Percentiles rank a stretch among this genome's conserved stretches.
Conservation (phyloP, 2,329 filamentous ascomycete genomes). For the Neurospora sp. region DNA sequence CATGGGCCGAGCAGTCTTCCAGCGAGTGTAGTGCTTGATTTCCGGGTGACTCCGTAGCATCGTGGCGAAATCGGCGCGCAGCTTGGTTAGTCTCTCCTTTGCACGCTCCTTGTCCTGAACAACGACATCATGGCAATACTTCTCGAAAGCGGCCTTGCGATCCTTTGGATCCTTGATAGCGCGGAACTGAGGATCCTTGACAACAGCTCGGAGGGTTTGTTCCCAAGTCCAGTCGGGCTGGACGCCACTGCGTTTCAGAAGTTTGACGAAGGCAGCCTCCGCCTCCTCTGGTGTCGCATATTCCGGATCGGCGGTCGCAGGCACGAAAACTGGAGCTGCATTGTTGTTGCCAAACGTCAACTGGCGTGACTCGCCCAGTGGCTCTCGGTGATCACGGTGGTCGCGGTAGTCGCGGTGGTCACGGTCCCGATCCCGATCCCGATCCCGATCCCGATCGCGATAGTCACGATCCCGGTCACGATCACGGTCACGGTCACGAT, state of each 20-base stretch:
- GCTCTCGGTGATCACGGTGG: slow-evolving; percentile 23
- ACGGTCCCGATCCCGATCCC: slow-evolving; percentile 24
- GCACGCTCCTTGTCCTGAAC: slow-evolving; percentile 89
- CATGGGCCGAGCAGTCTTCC: slow-evolving; percentile 91
- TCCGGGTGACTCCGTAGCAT: slow-evolving; percentile 97
- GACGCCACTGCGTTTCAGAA: slow-evolving; percentile 75
- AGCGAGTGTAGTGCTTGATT: slow-evolving; percentile 93
- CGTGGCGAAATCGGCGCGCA: slow-evolving; percentile 85
- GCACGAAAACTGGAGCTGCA: slow-evolving; percentile 49
- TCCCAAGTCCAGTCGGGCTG: slow-evolving; percentile 92
- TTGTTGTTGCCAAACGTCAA: slow-evolving; percentile 47
- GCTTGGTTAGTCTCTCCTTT: slow-evolving; percentile 84
- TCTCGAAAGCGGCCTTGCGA: slow-evolving; percentile 83
- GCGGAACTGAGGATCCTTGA: slow-evolving; percentile 86
- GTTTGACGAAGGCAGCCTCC: slow-evolving; percentile 85
- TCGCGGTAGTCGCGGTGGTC: slow-evolving; percentile 22
- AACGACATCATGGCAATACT: slow-evolving; percentile 84
- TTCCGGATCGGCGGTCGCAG: slow-evolving; percentile 62
- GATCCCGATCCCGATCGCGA: slow-evolving; percentile 21
- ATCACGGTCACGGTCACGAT: slow-evolving; percentile 25
- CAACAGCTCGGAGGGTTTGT: slow-evolving; percentile 73
- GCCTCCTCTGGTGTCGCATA: slow-evolving; percentile 77
- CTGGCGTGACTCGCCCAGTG: slow-evolving; percentile 46
- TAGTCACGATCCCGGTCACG: slow-evolving; percentile 27
- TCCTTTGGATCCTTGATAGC: slow-evolving; percentile 89